Conservation (phyloP, 192 early-diverging fungal species). For the Lunasporangiospora selenospora region DNA sequence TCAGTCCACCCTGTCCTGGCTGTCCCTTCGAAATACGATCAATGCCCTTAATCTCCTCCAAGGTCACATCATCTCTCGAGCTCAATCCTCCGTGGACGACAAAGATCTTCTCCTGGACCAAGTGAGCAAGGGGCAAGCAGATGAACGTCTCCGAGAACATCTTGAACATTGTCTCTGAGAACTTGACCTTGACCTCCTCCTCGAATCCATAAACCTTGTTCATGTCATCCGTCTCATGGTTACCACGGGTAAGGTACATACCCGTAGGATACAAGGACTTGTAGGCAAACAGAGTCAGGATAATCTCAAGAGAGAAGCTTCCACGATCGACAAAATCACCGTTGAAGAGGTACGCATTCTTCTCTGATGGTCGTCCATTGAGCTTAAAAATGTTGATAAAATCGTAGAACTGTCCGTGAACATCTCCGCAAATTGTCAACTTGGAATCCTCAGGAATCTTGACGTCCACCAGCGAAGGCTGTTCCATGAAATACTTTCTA, state of each 20-base stretch:
- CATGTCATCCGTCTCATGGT: conserved; percentile 99
- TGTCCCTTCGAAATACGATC: conserved; percentile 85
- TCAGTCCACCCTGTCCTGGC: conserved; percentile 66
- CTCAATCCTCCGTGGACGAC: conserved; percentile 98
- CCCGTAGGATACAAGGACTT: conserved; percentile 88
- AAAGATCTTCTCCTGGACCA: conserved; percentile 92
- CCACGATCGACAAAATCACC: conserved; percentile 99
- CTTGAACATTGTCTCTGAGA: conserved; percentile 89
- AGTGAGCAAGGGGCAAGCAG: conserved; percentile 89
- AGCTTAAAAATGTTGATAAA: conserved; percentile 94
- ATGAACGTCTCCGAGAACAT: conserved; percentile 96
- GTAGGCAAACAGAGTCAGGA: conserved; percentile 89
- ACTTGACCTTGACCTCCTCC: conserved; percentile 97
- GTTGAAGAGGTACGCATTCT: conserved; percentile 92
- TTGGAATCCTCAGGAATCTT: conserved; percentile 72
- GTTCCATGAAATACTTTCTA: conserved; percentile 74
- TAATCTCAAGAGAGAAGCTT: conserved; percentile 96
- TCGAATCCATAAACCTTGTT: conserved; percentile 99
- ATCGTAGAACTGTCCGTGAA: conserved; percentile 99
- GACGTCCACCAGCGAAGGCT: conserved; percentile 88
- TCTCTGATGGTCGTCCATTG: conserved; percentile 88
- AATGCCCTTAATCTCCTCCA: conserved; percentile 91
- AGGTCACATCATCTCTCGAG: conserved; percentile 86
- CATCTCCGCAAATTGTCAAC: conserved; percentile 97
- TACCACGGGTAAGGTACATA: conserved; percentile 91